Conservation (phyloP, 345 rosid genomes). For the Gossypium ekmanianum region DNA sequence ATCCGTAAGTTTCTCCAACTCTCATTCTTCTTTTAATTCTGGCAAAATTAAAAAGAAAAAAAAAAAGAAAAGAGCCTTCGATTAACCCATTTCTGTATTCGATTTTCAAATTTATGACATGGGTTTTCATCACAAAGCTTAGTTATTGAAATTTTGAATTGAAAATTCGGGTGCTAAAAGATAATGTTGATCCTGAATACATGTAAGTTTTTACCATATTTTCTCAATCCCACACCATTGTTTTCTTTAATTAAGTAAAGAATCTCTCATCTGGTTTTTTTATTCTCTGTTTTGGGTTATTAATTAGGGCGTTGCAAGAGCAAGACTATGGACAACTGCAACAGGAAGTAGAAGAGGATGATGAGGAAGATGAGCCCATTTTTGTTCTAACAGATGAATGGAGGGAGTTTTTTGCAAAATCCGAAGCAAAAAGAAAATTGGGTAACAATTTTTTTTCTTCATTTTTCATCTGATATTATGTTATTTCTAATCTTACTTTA, state of each 20-base stretch:
- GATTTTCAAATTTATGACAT: not conserved
- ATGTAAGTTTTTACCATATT: not conserved
- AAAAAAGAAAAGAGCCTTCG: not conserved
- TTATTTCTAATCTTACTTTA: not conserved
- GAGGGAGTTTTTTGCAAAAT: conserved; percentile 57
- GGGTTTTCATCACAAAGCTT: not conserved
- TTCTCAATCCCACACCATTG: not conserved
- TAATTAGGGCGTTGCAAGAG: conserved; percentile 29
- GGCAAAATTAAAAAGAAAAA: not conserved
- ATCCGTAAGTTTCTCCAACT: conserved; percentile 23
- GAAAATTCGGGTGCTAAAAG: not conserved
- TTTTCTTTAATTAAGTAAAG: not conserved
- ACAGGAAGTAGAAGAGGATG: conserved; percentile 22
- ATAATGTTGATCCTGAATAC: not conserved
- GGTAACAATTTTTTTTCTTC: conserved; percentile 17
- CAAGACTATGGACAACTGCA: conserved; percentile 20
- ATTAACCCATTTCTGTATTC: not conserved
- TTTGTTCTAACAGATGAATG: conserved; percentile 61
- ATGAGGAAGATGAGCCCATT: conserved; percentile 40
- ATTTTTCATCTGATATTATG: not conserved
- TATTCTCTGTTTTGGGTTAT: not conserved
- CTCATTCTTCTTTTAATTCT: not conserved
- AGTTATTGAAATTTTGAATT: not conserved
- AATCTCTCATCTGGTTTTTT: not conserved
- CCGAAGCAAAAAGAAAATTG: conserved; percentile 51